Conservation (phyloP, 2,329 filamentous ascomycete species). For the Plectosphaerella plurivora region DNA sequence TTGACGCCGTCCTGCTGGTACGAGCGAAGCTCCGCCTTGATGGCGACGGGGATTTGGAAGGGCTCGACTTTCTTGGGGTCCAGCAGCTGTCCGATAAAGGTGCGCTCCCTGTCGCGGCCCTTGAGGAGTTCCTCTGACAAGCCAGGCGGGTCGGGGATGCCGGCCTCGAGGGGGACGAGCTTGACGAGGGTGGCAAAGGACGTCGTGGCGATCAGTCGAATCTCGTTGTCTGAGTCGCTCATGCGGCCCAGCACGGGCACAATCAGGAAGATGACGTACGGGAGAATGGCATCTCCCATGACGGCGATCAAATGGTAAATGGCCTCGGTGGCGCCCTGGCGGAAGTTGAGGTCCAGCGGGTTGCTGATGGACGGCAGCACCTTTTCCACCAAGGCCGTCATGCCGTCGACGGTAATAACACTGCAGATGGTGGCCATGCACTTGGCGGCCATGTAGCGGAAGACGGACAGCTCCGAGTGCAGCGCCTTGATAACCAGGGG, state of each 20-base stretch:
- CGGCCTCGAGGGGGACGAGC: constrained; percentile 91
- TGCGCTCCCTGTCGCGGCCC: constrained; percentile 88
- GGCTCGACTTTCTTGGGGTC: constrained; percentile 95
- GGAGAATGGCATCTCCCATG: constrained; percentile 93
- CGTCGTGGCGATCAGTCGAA: constrained; percentile 89
- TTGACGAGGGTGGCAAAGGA: constrained; percentile 97
- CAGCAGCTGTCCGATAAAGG: constrained; percentile 93
- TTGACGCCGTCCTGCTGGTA: constrained; percentile 99
- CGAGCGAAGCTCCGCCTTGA: constrained; percentile 92
- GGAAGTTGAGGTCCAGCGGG: constrained; percentile 77
- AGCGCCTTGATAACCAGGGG: constrained; percentile 84
- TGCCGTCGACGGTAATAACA: constrained; percentile 88
- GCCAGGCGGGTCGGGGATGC: constrained; percentile 93
- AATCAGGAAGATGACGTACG: constrained; percentile 98
- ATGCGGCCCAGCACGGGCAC: constrained; percentile 95
- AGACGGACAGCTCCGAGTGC: constrained; percentile 82
- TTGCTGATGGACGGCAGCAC: constrained; percentile 91
- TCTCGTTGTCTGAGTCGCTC: constrained; percentile 97
- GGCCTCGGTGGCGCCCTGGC: constrained; percentile 90
- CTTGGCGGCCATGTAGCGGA: constrained; percentile 95
- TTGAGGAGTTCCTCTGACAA: constrained; percentile 83
- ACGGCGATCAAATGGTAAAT: constrained; percentile 97
- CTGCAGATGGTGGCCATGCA: constrained; percentile 97
- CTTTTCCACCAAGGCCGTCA: constrained; percentile 92
- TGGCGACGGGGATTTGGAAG: constrained; percentile 90